Conservation (phyloP, 257 asterid genomes). For the Handroanthus guayacan region DNA sequence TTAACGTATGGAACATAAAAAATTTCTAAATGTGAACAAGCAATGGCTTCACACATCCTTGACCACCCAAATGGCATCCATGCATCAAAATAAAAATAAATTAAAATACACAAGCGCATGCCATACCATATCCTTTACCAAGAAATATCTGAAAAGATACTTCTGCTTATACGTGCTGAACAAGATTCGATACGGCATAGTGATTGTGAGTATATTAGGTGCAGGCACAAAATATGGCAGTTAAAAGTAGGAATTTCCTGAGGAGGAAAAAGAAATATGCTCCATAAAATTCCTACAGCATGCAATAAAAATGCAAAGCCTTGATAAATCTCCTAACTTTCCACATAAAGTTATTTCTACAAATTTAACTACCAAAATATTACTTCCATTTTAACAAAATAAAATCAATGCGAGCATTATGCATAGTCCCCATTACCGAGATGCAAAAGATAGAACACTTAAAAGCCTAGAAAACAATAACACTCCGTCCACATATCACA, state of each 20-base stretch:
- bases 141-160: background rate
- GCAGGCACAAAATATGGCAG: background rate
- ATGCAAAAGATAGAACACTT: background rate
- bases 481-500: background rate
- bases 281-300: background rate
- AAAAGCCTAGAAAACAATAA: background rate
- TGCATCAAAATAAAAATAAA: background rate
- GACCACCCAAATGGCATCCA: background rate
- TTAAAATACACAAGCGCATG: background rate
- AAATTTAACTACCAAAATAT: background rate
- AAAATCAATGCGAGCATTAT: background rate
- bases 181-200: background rate
- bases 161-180: background rate
- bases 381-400: background rate
- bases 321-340: background rate
- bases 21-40: conserved; percentile 13
- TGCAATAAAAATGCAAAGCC: background rate
- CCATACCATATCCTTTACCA: background rate
- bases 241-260: background rate
- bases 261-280: background rate
- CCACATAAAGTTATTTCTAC: background rate
- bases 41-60: background rate
- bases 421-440: conserved; percentile 14
- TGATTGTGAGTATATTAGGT: background rate
- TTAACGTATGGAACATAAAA: background rate